Percentiles rank a stretch among this genome's conserved stretches.
Conservation (phyloP, 1,284 basidiomycete species). For the Sporisorium exsertum region DNA sequence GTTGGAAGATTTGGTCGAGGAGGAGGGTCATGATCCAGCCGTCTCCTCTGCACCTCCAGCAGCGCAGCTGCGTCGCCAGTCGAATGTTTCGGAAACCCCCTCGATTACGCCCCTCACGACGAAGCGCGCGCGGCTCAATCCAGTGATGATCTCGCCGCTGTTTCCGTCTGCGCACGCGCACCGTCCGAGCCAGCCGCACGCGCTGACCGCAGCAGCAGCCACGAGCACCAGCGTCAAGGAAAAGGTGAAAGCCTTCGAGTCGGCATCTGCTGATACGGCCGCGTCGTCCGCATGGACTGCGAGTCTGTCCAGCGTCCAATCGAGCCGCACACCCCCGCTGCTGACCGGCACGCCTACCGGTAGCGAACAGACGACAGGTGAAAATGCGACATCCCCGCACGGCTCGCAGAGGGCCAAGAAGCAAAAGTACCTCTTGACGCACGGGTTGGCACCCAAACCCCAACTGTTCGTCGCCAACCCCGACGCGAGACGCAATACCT, state of each 20-base stretch:
- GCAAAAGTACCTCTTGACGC: slow-evolving; percentile 1
- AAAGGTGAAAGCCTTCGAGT: slow-evolving; percentile 55
- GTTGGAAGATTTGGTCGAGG: slow-evolving; percentile 23
- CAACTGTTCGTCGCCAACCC: slow-evolving; percentile 64
- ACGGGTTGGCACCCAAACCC: slow-evolving; percentile 54
- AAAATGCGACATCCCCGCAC: slow-evolving; percentile 4
- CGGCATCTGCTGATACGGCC: neutral
- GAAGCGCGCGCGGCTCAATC: slow-evolving; percentile 57
- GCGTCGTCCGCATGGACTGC: slow-evolving; percentile 25
- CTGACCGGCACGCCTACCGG: neutral
- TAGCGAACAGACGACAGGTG: neutral
- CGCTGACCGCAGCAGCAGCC: neutral
- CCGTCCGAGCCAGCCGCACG: neutral
- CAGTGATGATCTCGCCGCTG: slow-evolving; percentile 48
- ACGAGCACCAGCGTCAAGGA: slow-evolving; percentile 42
- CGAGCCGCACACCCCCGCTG: neutral
- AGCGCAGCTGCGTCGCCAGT: neutral
- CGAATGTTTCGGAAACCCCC: slow-evolving; percentile 50
- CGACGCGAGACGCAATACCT: slow-evolving; percentile 17
- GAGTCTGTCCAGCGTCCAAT: slow-evolving; percentile 23
- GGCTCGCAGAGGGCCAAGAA: neutral
- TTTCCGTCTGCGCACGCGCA: slow-evolving; percentile 33
- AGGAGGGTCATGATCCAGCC: neutral
- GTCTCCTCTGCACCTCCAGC: neutral
- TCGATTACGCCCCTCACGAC: slow-evolving; percentile 60